Conservation (phyloP, 1,139 yeast genomes). For the Yamadazyma aaseri region DNA sequence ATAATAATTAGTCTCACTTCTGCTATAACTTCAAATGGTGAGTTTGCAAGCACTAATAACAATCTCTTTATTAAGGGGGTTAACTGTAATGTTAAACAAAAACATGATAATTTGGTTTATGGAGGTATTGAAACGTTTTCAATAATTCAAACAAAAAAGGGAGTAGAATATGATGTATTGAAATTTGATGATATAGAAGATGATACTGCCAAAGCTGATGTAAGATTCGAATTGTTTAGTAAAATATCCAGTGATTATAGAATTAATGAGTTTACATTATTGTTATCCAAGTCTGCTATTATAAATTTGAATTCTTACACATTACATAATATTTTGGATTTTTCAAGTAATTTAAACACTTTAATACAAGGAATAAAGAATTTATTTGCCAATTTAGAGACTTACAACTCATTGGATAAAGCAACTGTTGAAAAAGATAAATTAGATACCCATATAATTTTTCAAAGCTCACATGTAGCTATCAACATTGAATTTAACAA, state of each 20-base stretch:
- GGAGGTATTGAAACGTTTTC: slow-evolving; percentile 46
- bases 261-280: slow-evolving; percentile 37
- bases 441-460: slow-evolving; percentile 19
- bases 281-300: slow-evolving; percentile 44
- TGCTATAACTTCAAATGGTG: slow-evolving; percentile 38
- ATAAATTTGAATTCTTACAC: slow-evolving; percentile 29
- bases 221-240: slow-evolving; percentile 50
- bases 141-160: slow-evolving; percentile 20
- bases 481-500: slow-evolving; percentile 11
- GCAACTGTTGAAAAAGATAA: slow-evolving; percentile 3
- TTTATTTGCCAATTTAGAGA: slow-evolving; percentile 14
- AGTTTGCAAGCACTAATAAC: slow-evolving; percentile 29
- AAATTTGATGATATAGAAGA: slow-evolving; percentile 15
- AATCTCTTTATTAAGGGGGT: slow-evolving; percentile 23
- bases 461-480: slow-evolving; percentile 34
- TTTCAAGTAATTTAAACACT: slow-evolving; percentile 18
- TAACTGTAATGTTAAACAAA: slow-evolving; percentile 32
- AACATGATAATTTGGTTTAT: slow-evolving; percentile 37
- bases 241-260: slow-evolving; percentile 19
- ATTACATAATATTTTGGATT: slow-evolving; percentile 9
- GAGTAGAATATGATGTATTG: slow-evolving; percentile 19
- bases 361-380: slow-evolving; percentile 10
- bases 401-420: slow-evolving; percentile 5
- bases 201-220: slow-evolving; percentile 39
- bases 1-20: slow-evolving; percentile 45